phyloP scores from a whole-genome alignment of 768 basidiomycete species.

The Leccinum subgranulosum region DNA sequence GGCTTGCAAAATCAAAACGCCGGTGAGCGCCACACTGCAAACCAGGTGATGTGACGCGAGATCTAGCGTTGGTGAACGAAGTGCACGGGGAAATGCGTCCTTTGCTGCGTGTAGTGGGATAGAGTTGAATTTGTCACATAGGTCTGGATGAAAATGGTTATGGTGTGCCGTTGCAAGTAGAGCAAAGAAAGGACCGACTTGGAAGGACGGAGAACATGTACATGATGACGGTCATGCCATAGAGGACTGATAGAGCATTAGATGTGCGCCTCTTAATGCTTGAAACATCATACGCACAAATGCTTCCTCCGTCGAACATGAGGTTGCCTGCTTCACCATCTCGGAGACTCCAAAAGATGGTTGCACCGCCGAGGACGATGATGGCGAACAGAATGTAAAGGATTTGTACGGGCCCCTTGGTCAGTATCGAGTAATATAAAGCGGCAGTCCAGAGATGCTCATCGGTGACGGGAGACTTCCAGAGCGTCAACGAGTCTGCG shows the following conservation, averaged over 20 bases:
- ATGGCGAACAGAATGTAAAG: conserved; percentile 57
- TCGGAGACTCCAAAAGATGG: conserved; percentile 74
- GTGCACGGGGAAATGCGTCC: conserved; percentile 59
- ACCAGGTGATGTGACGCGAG: conserved; percentile 83
- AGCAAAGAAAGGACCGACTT: conserved; percentile 45
- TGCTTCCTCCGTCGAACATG: conserved; percentile 90
- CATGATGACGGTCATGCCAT: conserved; percentile 64
- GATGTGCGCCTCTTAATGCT: neutral
- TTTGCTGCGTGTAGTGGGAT: conserved; percentile 51
- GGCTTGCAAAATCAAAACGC: conserved; percentile 81
- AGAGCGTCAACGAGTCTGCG: conserved; percentile 86
- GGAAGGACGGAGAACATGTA: conserved; percentile 78
- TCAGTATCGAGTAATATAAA: conserved; percentile 74
- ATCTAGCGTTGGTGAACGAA: conserved; percentile 66
- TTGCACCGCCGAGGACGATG: conserved; percentile 56
- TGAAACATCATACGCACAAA: conserved; percentile 52
- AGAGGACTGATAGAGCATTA: conserved; percentile 57
- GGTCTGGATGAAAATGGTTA: conserved; percentile 36
- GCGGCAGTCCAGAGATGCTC: conserved; percentile 81
- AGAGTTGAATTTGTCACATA: conserved; percentile 55
- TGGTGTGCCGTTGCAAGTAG: conserved; percentile 4
- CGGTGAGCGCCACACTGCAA: conserved; percentile 84
- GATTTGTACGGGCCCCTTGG: conserved; percentile 57
- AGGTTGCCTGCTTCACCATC: conserved; percentile 79
- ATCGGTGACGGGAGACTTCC: conserved; percentile 87